Percentiles rank a stretch among this genome's conserved stretches.
Conservation (phyloP, 2,329 filamentous ascomycete genomes). For the Neonectria magnoliae region DNA sequence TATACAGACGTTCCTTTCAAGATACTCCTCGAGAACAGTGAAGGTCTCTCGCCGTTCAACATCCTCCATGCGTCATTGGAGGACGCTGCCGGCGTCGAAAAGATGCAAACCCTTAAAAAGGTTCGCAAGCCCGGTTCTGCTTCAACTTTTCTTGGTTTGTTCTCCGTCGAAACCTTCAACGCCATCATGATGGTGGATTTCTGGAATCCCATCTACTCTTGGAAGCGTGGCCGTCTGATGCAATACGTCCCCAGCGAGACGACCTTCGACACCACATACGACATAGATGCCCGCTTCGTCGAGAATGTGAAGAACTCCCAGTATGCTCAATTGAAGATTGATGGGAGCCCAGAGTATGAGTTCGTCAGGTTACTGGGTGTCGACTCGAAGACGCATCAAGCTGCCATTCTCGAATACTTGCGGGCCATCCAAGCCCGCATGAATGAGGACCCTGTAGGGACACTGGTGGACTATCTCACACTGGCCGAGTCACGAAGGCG, state of each 20-base stretch:
- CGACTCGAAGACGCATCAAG: background rate
- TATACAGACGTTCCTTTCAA: background rate
- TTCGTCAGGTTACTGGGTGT: background rate
- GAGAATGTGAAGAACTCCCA: background rate
- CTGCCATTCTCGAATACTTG: background rate
- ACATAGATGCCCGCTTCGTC: background rate
- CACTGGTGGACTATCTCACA: slow-evolving; percentile 5
- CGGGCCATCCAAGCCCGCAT: background rate
- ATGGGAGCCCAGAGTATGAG: slow-evolving; percentile 2
- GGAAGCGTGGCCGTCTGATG: slow-evolving; percentile 13
- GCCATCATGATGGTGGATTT: slow-evolving; percentile 20
- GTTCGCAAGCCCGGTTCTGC: background rate
- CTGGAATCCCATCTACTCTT: slow-evolving; percentile 20
- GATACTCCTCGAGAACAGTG: background rate
- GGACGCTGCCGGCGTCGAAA: slow-evolving; percentile 9
- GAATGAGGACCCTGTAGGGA: background rate
- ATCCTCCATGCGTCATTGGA: slow-evolving; percentile 11
- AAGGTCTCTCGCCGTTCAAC: slow-evolving; percentile 6
- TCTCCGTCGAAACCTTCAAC: background rate
- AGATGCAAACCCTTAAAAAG: slow-evolving; percentile 9
- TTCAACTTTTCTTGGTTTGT: background rate
- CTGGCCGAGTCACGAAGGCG: slow-evolving; percentile 18
- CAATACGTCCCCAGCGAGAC: slow-evolving; percentile 7
- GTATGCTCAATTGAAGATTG: background rate
- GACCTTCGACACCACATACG: background rate